Evolutionary conservation across 2,329 filamentous ascomycete species (phyloP).

Genomic region (Ophiostoma fasciatum): DNA sequence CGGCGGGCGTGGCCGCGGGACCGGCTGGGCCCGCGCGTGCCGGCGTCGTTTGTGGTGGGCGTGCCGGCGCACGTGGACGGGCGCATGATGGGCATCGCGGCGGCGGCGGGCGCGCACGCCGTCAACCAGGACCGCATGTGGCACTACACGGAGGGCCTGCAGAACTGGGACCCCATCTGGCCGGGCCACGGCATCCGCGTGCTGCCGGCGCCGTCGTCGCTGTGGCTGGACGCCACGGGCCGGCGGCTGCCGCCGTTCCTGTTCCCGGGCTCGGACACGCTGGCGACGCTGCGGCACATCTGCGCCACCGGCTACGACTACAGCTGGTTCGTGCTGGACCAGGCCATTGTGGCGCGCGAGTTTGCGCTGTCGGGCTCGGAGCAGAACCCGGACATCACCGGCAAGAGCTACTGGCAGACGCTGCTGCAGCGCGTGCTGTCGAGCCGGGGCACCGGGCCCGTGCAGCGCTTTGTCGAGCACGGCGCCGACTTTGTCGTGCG

Average conservation of each 20-base stretch:
- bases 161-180: slow-evolving; percentile 50
- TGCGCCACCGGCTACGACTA: slow-evolving; percentile 47
- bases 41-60: slow-evolving; percentile 41
- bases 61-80: slow-evolving; percentile 52
- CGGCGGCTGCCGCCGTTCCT: slow-evolving; percentile 41
- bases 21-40: slow-evolving; percentile 39
- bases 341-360: slow-evolving; percentile 43
- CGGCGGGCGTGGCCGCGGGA: slow-evolving; percentile 43
- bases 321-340: slow-evolving; percentile 46
- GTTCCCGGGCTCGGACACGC: slow-evolving; percentile 42
- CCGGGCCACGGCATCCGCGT: slow-evolving; percentile 45
- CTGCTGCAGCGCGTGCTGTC: slow-evolving; percentile 35
- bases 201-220: slow-evolving; percentile 43
- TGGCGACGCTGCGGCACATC: slow-evolving; percentile 43
- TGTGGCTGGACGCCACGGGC: slow-evolving; percentile 47
- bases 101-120: slow-evolving; percentile 35
- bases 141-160: slow-evolving; percentile 49
- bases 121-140: slow-evolving; percentile 51
- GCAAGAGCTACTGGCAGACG: slow-evolving; percentile 39
- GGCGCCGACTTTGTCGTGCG: slow-evolving; percentile 45
- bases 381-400: slow-evolving; percentile 46
- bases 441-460: slow-evolving; percentile 35
- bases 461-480: slow-evolving; percentile 43
- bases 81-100: slow-evolving; percentile 43
- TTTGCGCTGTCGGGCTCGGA: slow-evolving; percentile 48